These are phyloP conservation scores for Trypanosoma mega DNA, from an alignment of 208 protist species.

Conservation along the genomic window DNA sequence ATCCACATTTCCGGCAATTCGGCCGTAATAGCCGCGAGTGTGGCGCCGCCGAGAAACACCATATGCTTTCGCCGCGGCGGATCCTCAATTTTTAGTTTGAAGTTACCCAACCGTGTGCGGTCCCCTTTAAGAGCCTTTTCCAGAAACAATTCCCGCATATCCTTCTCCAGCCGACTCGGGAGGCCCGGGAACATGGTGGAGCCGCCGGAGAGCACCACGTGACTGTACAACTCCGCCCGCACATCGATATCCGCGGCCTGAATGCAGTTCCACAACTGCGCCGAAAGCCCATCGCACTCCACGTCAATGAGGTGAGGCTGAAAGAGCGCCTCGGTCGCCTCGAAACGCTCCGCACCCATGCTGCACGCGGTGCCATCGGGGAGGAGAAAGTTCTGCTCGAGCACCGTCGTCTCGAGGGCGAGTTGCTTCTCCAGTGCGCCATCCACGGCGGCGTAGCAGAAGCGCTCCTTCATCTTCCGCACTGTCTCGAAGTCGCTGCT, in stretches of 20 bases:
- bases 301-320: slow-evolving; percentile 92
- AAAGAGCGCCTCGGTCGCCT: slow-evolving; percentile 97
- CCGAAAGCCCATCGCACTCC: slow-evolving; percentile 87
- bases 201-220: slow-evolving; percentile 98
- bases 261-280: slow-evolving; percentile 95
- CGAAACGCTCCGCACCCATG: slow-evolving; percentile 91
- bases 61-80: slow-evolving; percentile 97
- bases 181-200: slow-evolving; percentile 97
- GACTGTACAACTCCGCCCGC: slow-evolving; percentile 90
- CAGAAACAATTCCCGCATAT: slow-evolving; percentile 92
- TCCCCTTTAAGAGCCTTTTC: slow-evolving; percentile 91
- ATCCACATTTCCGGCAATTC: slow-evolving; percentile 63
- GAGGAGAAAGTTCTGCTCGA: slow-evolving; percentile 62
- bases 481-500: slow-evolving; percentile 96
- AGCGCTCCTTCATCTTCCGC: slow-evolving; percentile 95
- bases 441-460: slow-evolving; percentile 88
- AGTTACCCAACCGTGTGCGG: slow-evolving; percentile 44
- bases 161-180: slow-evolving; percentile 93
- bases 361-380: slow-evolving; percentile 94
- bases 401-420: slow-evolving; percentile 62
- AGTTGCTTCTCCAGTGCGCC: slow-evolving; percentile 90
- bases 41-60: slow-evolving; percentile 96
- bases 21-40: slow-evolving; percentile 95
- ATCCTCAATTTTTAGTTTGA: slow-evolving; percentile 95
- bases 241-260: slow-evolving; percentile 70